Conservation (phyloP, 192 early-diverging fungal species). For the Geranomyces michiganensis region DNA sequence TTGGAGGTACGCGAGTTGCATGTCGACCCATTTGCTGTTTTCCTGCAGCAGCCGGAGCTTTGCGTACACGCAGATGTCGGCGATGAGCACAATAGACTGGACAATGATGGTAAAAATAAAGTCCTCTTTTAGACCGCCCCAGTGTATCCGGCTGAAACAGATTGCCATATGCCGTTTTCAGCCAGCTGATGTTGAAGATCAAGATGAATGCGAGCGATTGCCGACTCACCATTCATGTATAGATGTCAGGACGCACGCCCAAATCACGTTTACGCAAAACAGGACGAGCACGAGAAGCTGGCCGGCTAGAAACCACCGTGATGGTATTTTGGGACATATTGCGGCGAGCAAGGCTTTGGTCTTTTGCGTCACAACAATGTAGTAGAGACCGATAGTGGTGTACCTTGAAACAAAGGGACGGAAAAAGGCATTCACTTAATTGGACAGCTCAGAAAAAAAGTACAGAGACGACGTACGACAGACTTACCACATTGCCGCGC, state of each 20-base stretch:
- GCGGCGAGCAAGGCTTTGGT: background rate
- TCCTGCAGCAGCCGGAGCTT: background rate
- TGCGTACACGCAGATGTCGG: background rate
- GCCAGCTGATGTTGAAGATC: too few species aligned
- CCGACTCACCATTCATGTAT: background rate
- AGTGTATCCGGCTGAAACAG: background rate
- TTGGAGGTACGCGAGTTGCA: conserved; percentile 1
- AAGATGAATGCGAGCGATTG: too few species aligned
- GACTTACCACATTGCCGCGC: background rate
- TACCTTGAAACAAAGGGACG: too few species aligned
- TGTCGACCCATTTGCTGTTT: background rate
- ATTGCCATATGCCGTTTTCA: too few species aligned
- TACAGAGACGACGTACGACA: too few species aligned
- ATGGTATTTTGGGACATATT: background rate
- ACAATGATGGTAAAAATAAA: background rate
- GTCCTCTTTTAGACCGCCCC: background rate
- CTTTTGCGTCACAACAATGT: background rate
- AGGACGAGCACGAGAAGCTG: background rate
- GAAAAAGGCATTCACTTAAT: too few species aligned
- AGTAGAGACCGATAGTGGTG: background rate
- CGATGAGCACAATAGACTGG: background rate
- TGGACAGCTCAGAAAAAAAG: too few species aligned
- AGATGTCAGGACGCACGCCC: background rate
- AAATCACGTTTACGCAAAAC: background rate
- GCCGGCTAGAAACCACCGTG: background rate